Base-by-base conservation (phyloP, 164 flowering plant genomes). In the Magnolia changhungtana region DNA sequence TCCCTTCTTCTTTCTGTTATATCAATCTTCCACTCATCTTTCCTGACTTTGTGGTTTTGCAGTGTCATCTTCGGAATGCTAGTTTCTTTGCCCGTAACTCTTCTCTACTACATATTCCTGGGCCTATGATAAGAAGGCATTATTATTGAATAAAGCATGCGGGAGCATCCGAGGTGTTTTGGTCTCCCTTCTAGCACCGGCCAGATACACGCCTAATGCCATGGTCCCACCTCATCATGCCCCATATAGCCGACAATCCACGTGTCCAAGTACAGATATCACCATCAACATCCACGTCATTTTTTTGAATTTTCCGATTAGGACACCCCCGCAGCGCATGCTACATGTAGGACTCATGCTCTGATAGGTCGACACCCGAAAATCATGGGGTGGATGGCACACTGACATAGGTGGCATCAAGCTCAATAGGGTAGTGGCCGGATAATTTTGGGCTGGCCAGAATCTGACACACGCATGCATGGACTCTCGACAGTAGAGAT, bases 21-120 rank as follows among this genome's bases (percentile, higher is more conserved):
- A 58, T 61, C 63, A 49, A 9, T 13, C 20, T 45, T 14, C 58
- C 58, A 61, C 21, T 29, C 24, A 50, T 21, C 58, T 45, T 61
- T 31, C 27, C 49, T 1, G 3, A 8, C 75, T 75, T 24, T 24
- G 13, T 79, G 16, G 24, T 67, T 58, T 49, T 84, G 86, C 89
- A 90, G 93, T 89, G 93, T 90, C 19, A 88, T 88, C 31, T 90
- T 90, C 82, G 91, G 93, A 11, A 90, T 88, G 91, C n/a, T 90
- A 59, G 86, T 90, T 1, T 86, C 93, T 18, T 81, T 90, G 65
- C 93, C 93, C 0, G 86, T 90, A 18, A 88, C 93, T n/a, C 86
- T 90, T 45, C 84, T 90, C 73, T 90, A 88, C 78, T 90, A 90
- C 84, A 79, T 88, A 58, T 73, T 86, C 18, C 79, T 90, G 61